Evolutionary conservation across 164 flowering plant species (phyloP), one percentile per base, ranked within the genome.

Genomic region (Annona cherimola): DNA sequence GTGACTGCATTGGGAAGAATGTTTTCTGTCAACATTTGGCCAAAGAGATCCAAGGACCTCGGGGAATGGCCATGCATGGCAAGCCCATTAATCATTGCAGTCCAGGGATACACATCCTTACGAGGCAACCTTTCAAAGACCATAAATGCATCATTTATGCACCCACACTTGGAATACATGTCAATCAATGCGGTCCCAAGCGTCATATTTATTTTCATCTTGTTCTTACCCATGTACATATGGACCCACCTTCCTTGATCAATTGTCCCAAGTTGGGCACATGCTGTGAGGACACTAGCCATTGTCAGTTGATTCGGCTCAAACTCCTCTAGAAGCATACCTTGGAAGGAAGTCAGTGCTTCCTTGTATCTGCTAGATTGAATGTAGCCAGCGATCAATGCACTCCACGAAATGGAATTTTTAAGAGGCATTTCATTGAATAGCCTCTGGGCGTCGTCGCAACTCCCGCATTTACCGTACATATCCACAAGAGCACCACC

Each of bases 91-190:
- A 83, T 81, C 78, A 83, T 80, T 5, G 83, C 80, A 7, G 82
- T 80, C 82, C 83, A 83, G 44, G 80, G 55, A 63, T 78, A 79
- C n/a, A 83, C 80, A 75, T 79, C 73, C 73, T 81, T 83, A 11
- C 19, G 40, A 16, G 67, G 69, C 61, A 78, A 45, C 39, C 68
- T 66, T 16, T 70, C 57, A 61, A 81, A 81, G n/a, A 79, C 73
- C 35, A 11, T 8, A 41, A 79, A 71, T 16, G 84, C 83, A 66
- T 79, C 81, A 4, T 80, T 71, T 6, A 86, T 75, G 35, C 81
- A 82, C 4, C 88, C 90, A 69, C 86, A 83, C 73, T 85, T 86
- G 44, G 85, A 75, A 73, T 85, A 86, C 86, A 85, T 85, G 69
- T 84, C 87, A 40, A 87, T 74, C 72, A 84, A 64, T 2, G 82